Evolutionary conservation across 192 early-diverging fungal species (phyloP).

Genomic region (Backusella circina): DNA sequence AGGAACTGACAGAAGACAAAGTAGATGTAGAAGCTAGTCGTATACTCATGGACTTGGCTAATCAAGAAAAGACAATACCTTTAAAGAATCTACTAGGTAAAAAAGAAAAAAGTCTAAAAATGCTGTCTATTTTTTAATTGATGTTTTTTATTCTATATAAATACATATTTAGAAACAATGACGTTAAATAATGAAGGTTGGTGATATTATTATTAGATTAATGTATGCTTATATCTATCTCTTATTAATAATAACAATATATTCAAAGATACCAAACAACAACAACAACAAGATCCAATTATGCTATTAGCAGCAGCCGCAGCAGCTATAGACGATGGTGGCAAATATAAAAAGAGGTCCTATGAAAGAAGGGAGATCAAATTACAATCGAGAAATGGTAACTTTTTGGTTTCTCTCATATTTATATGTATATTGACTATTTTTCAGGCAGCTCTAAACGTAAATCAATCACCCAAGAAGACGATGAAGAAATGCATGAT

Average conservation of each 20-base stretch:
- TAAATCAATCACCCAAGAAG: not conserved
- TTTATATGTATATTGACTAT: not conserved
- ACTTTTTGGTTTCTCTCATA: not conserved
- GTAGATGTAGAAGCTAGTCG: slow-evolving; percentile 34
- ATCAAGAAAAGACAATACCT: slow-evolving; percentile 11
- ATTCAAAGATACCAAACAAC: not conserved
- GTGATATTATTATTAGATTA: not conserved
- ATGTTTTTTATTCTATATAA: not conserved
- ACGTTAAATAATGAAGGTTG: not conserved
- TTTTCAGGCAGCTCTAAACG: not conserved
- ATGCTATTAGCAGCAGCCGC: slow-evolving; percentile 25
- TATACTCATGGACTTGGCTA: slow-evolving; percentile 35
- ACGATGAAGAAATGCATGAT: not conserved
- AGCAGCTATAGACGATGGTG: slow-evolving; percentile 12
- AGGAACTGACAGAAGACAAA: slow-evolving; percentile 16
- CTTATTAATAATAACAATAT: not conserved
- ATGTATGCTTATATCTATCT: not conserved
- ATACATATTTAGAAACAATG: not conserved
- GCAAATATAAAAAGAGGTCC: slow-evolving; percentile 3
- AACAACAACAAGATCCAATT: slow-evolving; percentile 15
- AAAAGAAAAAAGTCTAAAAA: not conserved
- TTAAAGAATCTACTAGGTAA: not conserved
- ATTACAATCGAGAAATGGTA: slow-evolving; percentile 3
- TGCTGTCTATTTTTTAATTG: not conserved
- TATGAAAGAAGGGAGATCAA: slow-evolving; percentile 12